Evolutionary conservation across 2,329 filamentous ascomycete genomes (phyloP).

Genomic region (Verticillium albo-atrum): DNA sequence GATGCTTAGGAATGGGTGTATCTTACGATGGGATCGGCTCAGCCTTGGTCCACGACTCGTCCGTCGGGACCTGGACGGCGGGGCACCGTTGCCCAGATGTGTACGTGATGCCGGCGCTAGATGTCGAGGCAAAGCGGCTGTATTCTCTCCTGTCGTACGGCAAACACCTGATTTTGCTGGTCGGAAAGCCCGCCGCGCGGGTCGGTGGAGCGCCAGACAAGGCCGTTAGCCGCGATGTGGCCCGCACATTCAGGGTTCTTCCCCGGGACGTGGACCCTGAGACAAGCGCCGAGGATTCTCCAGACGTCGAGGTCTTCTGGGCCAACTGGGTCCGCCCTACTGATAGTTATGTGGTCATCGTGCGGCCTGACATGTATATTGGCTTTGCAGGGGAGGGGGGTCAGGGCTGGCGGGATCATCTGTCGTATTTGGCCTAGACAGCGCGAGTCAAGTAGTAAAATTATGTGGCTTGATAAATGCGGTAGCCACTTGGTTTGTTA

Average conservation of each 20-base stretch:
- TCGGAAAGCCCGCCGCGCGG: constrained; percentile 5
- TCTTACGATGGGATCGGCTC: constrained; percentile 30
- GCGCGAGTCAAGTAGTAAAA: background rate
- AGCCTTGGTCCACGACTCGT: constrained; percentile 25
- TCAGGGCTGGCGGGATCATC: constrained; percentile 21
- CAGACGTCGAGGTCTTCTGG: constrained; percentile 15
- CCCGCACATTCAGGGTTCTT: constrained; percentile 7
- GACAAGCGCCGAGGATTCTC: background rate
- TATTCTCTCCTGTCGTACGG: constrained; percentile 27
- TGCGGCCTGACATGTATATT: constrained; percentile 36
- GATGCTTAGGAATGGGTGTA: constrained; percentile 30
- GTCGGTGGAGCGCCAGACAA: background rate
- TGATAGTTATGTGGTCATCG: constrained; percentile 25
- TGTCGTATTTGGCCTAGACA: constrained; percentile 10
- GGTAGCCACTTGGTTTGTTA: background rate
- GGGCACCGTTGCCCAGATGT: constrained; percentile 33
- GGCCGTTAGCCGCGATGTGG: background rate
- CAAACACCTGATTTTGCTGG: constrained; percentile 21
- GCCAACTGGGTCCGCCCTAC: constrained; percentile 22
- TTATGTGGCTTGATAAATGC: background rate
- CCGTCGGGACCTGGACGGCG: constrained; percentile 29
- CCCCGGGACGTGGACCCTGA: background rate
- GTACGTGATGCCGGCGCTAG: constrained; percentile 13
- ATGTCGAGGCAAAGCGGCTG: constrained; percentile 17
- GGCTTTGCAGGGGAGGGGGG: constrained; percentile 24